Evolutionary conservation across 1,284 basidiomycete genomes (phyloP).

Genomic region (Singerocomus rubriflavus): DNA sequence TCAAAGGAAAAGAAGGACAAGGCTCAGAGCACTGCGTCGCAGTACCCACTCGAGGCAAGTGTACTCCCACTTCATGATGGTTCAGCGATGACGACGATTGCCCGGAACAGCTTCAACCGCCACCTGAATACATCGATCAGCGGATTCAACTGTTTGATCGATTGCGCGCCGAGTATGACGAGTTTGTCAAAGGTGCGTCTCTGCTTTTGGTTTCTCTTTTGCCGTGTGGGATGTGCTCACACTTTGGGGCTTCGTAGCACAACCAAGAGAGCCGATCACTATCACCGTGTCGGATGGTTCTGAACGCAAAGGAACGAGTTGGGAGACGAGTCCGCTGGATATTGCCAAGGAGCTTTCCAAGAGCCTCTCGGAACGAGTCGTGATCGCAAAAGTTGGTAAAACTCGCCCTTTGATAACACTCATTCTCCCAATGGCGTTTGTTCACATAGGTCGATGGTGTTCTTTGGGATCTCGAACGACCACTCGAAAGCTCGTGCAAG

Average conservation of each 20-base stretch:
- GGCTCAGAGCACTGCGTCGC: constrained; percentile 37
- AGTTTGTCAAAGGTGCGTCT: constrained; percentile 67
- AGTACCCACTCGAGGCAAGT: constrained; percentile 62
- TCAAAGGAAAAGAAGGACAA: constrained; percentile 54
- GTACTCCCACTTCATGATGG: not conserved
- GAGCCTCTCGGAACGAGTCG: constrained; percentile 83
- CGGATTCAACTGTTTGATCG: constrained; percentile 90
- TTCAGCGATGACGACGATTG: not conserved
- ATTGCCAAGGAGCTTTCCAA: constrained; percentile 88
- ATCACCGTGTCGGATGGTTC: constrained; percentile 90
- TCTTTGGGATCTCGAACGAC: constrained; percentile 95
- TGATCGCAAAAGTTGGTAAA: constrained; percentile 82
- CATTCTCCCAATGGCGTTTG: not conserved
- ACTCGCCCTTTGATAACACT: not conserved
- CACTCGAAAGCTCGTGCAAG: constrained; percentile 80
- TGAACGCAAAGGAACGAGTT: constrained; percentile 79
- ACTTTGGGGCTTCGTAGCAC: constrained; percentile 46
- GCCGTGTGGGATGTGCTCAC: not conserved
- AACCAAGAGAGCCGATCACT: constrained; percentile 80
- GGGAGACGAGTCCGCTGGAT: constrained; percentile 96
- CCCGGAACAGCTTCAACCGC: constrained; percentile 65
- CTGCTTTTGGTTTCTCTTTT: not conserved
- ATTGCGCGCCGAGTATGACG: constrained; percentile 85
- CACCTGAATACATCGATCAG: constrained; percentile 85
- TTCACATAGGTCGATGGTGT: constrained; percentile 70